Evolutionary conservation across 108 stramenopile genomes (phyloP).

Genomic region (Stephanodiscus triporus): DNA sequence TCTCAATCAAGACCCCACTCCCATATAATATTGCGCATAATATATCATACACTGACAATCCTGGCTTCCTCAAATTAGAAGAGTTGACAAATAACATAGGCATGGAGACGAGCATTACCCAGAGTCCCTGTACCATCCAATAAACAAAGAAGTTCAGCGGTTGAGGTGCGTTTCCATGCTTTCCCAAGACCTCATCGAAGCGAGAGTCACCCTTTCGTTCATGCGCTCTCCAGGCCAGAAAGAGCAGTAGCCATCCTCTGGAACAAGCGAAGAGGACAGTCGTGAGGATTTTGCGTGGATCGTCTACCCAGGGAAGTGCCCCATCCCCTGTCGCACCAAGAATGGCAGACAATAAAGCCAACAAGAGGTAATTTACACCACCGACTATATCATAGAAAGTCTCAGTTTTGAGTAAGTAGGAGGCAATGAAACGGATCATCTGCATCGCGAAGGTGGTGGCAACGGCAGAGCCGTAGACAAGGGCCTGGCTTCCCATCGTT

Average conservation of each 20-base stretch:
- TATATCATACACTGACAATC: slow-evolving; percentile 40
- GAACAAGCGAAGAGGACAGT: slow-evolving; percentile 59
- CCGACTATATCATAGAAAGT: no score
- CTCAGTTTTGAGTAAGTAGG: no score
- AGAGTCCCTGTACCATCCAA: slow-evolving; percentile 73
- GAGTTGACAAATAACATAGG: slow-evolving; percentile 57
- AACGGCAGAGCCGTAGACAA: no score
- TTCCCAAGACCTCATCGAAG: slow-evolving; percentile 65
- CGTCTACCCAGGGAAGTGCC: slow-evolving; percentile 28
- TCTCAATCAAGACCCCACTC: slow-evolving; percentile 53
- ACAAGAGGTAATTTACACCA: no score
- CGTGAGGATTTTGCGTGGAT: slow-evolving; percentile 39
- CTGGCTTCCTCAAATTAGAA: slow-evolving; percentile 28
- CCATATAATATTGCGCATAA: slow-evolving; percentile 42
- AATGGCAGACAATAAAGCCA: no score
- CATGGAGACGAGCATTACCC: slow-evolving; percentile 66
- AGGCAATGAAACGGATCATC: no score
- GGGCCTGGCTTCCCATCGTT: no score
- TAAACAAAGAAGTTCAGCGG: slow-evolving; percentile 52
- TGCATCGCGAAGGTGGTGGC: no score
- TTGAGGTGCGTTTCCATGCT: slow-evolving; percentile 22
- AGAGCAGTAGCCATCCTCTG: slow-evolving; percentile 63
- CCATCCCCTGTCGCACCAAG: slow-evolving; percentile 10
- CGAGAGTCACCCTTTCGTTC: slow-evolving; percentile 67
- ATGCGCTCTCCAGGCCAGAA: slow-evolving; percentile 73